A percentile compares a stretch with the other conserved stretches of the same genome.
phyloP scores from a whole-genome alignment of 306 rosid species.

The Sicyos edulis region DNA sequence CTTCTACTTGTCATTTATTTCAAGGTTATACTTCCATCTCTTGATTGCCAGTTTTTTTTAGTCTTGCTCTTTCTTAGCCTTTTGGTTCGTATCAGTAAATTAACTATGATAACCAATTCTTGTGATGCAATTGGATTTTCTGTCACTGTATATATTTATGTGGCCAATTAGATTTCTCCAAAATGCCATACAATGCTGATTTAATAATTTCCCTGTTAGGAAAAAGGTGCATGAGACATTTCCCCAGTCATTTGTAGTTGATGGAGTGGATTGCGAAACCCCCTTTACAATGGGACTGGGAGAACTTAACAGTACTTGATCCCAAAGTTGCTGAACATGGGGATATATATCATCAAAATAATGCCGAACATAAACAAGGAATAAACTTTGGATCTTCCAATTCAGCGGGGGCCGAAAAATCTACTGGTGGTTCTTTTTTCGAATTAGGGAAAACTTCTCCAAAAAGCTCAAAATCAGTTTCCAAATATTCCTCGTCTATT shows the following conservation, averaged over 20 bases:
- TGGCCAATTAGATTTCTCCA: background rate
- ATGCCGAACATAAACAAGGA: slow-evolving; percentile 46
- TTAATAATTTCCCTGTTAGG: background rate
- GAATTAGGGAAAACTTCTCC: slow-evolving; percentile 42
- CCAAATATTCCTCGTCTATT: slow-evolving; percentile 60
- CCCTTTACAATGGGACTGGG: slow-evolving; percentile 72
- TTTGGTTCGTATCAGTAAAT: background rate
- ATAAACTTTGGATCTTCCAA: slow-evolving; percentile 42
- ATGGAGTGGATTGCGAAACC: slow-evolving; percentile 90
- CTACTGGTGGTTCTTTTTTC: slow-evolving; percentile 48
- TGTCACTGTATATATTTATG: background rate
- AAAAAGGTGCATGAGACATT: slow-evolving; percentile 27
- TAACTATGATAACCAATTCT: background rate
- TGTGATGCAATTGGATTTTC: slow-evolving; percentile 11
- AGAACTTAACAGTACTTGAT: slow-evolving; percentile 47
- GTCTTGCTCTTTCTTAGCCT: slow-evolving; percentile 7
- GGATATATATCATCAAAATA: slow-evolving; percentile 33
- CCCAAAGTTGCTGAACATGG: slow-evolving; percentile 52
- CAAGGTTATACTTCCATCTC: background rate
- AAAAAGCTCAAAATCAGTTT: slow-evolving; percentile 65
- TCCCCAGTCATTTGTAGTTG: slow-evolving; percentile 15
- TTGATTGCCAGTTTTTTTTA: background rate
- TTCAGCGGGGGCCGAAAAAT: slow-evolving; percentile 41
- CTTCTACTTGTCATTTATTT: background rate
- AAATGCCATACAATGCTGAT: background rate